These are phyloP conservation scores for Tolypocladium cylindrosporum DNA, from an alignment of 2,329 filamentous ascomycete species.

Conservation along the genomic window DNA sequence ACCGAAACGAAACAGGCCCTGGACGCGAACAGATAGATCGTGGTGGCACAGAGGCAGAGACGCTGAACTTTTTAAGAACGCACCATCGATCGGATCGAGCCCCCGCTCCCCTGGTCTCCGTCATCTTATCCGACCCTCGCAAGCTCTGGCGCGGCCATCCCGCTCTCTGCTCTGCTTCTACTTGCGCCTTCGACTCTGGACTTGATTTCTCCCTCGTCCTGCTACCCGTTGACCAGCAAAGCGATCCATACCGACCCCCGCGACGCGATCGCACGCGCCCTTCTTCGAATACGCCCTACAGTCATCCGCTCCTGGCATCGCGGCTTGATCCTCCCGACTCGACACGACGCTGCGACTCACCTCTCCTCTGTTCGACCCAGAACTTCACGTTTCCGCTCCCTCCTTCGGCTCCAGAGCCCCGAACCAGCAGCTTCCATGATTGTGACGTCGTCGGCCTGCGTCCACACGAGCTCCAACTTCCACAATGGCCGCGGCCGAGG, in stretches of 20 bases:
- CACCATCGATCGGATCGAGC: neutral
- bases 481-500: constrained; percentile 45
- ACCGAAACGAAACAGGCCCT: neutral
- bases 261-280: neutral
- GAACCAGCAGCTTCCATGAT: constrained; percentile 39
- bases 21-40: neutral
- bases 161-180: neutral
- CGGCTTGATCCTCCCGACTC: neutral
- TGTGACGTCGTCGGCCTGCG: constrained; percentile 30
- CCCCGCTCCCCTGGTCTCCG: neutral
- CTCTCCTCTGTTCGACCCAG: constrained; percentile 3
- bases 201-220: neutral
- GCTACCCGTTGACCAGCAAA: neutral
- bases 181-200: neutral
- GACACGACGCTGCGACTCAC: neutral
- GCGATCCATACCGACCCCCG: neutral
- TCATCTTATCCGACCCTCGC: neutral
- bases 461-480: constrained; percentile 33
- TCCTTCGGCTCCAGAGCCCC: constrained; percentile 5
- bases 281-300: neutral
- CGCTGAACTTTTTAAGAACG: neutral
- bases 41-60: neutral
- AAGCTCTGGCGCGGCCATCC: neutral
- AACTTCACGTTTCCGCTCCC: constrained; percentile 4
- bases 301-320: neutral